These are phyloP conservation scores for Metschnikowia borealis DNA, from an alignment of 805 yeast genomes.

Conservation along the genomic window DNA sequence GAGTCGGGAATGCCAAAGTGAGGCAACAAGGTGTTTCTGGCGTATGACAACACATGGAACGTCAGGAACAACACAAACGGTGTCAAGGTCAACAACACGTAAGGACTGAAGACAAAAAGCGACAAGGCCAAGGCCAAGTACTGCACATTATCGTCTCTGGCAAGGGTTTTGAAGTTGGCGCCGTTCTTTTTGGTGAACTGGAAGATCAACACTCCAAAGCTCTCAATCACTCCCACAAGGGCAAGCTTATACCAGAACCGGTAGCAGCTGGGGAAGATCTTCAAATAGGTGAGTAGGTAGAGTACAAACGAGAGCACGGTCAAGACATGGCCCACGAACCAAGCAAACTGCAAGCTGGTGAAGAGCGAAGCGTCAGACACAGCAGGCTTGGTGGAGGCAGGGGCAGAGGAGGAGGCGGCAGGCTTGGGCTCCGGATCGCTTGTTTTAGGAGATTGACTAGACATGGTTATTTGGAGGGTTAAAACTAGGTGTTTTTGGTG, in stretches of 20 bases:
- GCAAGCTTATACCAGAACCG: conserved; percentile 52
- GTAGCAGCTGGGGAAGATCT: conserved; percentile 22
- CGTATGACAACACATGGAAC: conserved; percentile 77
- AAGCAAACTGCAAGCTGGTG: conserved; percentile 62
- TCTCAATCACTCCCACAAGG: conserved; percentile 59
- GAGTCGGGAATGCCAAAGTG: conserved; percentile 38
- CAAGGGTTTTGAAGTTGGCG: conserved; percentile 19
- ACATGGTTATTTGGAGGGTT: not conserved
- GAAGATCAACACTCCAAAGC: conserved; percentile 72
- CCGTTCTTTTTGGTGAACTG: conserved; percentile 43
- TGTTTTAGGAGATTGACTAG: not conserved
- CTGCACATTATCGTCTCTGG: conserved; percentile 63
- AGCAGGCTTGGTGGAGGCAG: not conserved
- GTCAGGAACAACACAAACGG: conserved; percentile 77
- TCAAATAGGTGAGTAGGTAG: conserved; percentile 32
- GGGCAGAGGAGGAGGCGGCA: not conserved
- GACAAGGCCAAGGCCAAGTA: conserved; percentile 59
- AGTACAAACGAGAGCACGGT: conserved; percentile 31
- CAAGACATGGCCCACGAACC: conserved; percentile 55
- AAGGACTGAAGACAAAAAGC: conserved; percentile 49
- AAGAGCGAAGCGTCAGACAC: conserved; percentile 3
- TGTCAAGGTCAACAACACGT: conserved; percentile 54
- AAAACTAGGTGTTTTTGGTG: no score
- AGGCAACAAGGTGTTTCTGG: conserved; percentile 65
- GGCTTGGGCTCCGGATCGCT: not conserved